phyloP scores from a whole-genome alignment of 192 early-diverging fungal genomes.

The Coemansia sp. region DNA sequence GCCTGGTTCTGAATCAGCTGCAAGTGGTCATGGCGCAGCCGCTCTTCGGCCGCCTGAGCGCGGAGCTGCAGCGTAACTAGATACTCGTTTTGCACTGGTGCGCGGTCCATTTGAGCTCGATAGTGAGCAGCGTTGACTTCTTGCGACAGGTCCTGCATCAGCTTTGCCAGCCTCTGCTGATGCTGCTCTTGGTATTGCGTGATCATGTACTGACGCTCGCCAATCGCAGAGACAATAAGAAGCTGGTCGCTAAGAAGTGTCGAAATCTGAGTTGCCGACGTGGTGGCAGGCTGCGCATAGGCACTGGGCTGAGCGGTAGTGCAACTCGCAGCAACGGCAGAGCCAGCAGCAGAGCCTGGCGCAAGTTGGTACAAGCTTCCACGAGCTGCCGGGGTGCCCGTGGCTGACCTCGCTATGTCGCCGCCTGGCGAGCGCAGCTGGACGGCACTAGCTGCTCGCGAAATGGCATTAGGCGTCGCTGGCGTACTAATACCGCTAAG shows the following conservation, averaged over 20 bases:
- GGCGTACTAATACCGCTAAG: slow-evolving; percentile 32
- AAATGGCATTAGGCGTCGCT: slow-evolving; percentile 28
- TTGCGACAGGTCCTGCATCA: slow-evolving; percentile 45
- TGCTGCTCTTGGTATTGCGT: slow-evolving; percentile 34
- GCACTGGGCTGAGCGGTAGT: slow-evolving; percentile 9
- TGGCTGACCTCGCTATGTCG: neutral
- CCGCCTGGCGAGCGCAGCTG: slow-evolving; percentile 10
- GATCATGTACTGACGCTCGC: slow-evolving; percentile 33
- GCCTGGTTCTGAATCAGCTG: slow-evolving; percentile 35
- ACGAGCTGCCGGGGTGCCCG: slow-evolving; percentile 3
- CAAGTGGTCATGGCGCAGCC: slow-evolving; percentile 21
- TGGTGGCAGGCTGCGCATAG: neutral
- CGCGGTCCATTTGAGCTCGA: slow-evolving; percentile 32
- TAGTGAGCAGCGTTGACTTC: slow-evolving; percentile 45
- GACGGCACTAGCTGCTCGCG: slow-evolving; percentile 27
- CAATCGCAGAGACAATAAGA: slow-evolving; percentile 31
- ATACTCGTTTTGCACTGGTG: slow-evolving; percentile 28
- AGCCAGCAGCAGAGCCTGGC: neutral
- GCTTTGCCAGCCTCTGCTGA: slow-evolving; percentile 44
- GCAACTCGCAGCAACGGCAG: neutral
- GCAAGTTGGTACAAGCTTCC: slow-evolving; percentile 9
- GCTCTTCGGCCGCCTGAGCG: slow-evolving; percentile 29
- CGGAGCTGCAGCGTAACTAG: slow-evolving; percentile 46
- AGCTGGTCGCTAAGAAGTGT: slow-evolving; percentile 43
- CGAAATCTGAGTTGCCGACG: slow-evolving; percentile 47